Conservation (phyloP, 331 rosid genomes). For the Stylosanthes scabra region DNA sequence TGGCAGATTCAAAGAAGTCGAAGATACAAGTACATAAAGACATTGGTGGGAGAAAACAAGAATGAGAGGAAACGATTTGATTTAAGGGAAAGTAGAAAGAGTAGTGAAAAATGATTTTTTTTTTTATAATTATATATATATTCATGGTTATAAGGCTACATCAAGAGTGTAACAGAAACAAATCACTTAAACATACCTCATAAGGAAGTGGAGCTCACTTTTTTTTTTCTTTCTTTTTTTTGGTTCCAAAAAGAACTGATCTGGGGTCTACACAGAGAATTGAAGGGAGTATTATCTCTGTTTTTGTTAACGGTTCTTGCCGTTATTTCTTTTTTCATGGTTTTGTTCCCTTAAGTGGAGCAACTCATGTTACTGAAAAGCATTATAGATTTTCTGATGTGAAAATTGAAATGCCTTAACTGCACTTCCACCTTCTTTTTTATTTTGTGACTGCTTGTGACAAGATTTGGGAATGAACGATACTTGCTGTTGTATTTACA, state of each 20-base stretch:
- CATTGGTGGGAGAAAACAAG: too few species aligned
- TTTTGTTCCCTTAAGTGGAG: slow-evolving; percentile 54
- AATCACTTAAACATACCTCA: too few species aligned
- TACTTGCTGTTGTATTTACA: slow-evolving; percentile 5
- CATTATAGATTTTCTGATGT: slow-evolving; percentile 37
- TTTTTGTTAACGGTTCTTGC: slow-evolving; percentile 53
- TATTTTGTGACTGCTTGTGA: slow-evolving; percentile 47
- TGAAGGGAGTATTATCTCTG: slow-evolving; percentile 37
- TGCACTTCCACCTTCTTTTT: slow-evolving; percentile 12
- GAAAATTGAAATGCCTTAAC: too few species aligned
- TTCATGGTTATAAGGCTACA: too few species aligned
- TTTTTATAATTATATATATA: not conserved
- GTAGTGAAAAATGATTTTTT: too few species aligned
- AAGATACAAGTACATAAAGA: too few species aligned
- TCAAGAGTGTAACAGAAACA: not conserved
- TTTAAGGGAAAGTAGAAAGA: too few species aligned
- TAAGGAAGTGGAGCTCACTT: slow-evolving; percentile 44
- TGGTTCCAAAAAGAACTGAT: slow-evolving; percentile 26
- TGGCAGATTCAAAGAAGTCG: too few species aligned
- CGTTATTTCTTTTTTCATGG: slow-evolving; percentile 82
- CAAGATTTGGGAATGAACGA: slow-evolving; percentile 55
- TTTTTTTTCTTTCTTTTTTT: slow-evolving; percentile 12
- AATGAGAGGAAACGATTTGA: too few species aligned
- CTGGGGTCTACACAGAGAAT: slow-evolving; percentile 28
- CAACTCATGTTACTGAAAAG: slow-evolving; percentile 71